These are phyloP conservation scores for Syncephalastrum monosporum DNA, from an alignment of 371 early-diverging fungal species.

Conservation along the genomic window DNA sequence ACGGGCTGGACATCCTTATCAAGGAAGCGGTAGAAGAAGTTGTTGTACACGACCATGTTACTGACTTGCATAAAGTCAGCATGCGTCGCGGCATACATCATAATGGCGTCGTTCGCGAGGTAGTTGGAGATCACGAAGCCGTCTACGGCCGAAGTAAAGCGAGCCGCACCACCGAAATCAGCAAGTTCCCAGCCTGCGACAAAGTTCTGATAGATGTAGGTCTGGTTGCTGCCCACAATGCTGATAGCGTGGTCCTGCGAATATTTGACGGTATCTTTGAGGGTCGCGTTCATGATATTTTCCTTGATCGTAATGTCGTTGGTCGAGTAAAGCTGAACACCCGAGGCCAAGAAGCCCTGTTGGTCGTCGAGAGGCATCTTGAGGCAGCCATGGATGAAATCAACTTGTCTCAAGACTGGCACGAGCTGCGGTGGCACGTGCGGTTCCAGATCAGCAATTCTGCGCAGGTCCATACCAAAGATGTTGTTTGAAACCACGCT, in stretches of 20 bases:
- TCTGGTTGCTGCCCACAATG: slow-evolving; percentile 35
- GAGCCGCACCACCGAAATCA: slow-evolving; percentile 43
- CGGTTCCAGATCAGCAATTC: slow-evolving; percentile 22
- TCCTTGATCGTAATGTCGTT: slow-evolving; percentile 40
- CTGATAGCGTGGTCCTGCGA: slow-evolving; percentile 44
- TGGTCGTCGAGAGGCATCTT: slow-evolving; percentile 19
- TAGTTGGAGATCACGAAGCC: slow-evolving; percentile 43
- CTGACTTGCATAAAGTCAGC: slow-evolving; percentile 39
- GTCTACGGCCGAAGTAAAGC: slow-evolving; percentile 47
- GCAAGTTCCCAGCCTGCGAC: slow-evolving; percentile 44
- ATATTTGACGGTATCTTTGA: slow-evolving; percentile 30
- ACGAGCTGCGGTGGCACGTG: slow-evolving; percentile 20
- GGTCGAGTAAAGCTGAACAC: slow-evolving; percentile 32
- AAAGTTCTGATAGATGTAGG: slow-evolving; percentile 45
- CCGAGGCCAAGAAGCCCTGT: slow-evolving; percentile 43
- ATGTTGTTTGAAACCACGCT: slow-evolving; percentile 45
- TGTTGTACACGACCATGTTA: slow-evolving; percentile 40
- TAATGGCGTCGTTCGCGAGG: slow-evolving; percentile 39
- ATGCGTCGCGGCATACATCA: slow-evolving; percentile 42
- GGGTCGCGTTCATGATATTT: slow-evolving; percentile 44
- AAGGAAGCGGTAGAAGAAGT: slow-evolving; percentile 39
- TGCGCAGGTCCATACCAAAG: slow-evolving; percentile 46
- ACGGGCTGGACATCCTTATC: slow-evolving; percentile 18
- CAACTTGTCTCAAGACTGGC: slow-evolving; percentile 16
- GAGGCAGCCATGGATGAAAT: slow-evolving; percentile 28